Base-by-base conservation (phyloP, 2,329 filamentous ascomycete genomes). In the Lomentospora prolificans region DNA sequence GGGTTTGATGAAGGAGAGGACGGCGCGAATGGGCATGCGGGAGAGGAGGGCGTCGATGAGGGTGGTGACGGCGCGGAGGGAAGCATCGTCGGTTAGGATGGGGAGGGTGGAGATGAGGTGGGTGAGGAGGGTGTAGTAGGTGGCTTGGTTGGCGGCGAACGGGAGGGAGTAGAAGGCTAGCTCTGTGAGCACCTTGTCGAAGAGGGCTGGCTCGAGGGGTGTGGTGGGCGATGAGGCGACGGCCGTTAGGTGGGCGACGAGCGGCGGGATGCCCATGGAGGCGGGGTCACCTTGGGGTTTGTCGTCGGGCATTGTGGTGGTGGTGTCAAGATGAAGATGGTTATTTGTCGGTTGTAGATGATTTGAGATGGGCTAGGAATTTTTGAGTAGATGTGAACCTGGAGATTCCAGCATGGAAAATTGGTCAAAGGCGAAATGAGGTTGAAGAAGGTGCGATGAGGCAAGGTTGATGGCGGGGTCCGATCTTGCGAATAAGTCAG, bases 241-340 rank as follows among this genome's bases (percentile, higher is more conserved):
- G 48, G 48, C 19, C 9, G 6, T 17, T 31, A 56, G 48, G 25
- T 56, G 55, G 1, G 10, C 41, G 28, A 55, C 44, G 44, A 55
- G 53, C 14, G 53, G 53, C 25, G 53, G 53, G 44, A 55, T 55
- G 44, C 53, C 53, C 44, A 55, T 14, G 10, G 27, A 25, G 53
- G 53, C 44, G 12, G 53, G 44, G 53, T 55, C 53, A 22, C 53
- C 53, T 24, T 22, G n/a, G 19, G 53, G 53, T 39, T 33, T 50
- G 5, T 46, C 28, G 28, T 55, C 30, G 2, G 39, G 33, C 30
- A 48, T 48, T 8, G 28, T 39, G 51, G 24, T 24, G 19, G 24
- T 31, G 25, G 48, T 14, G 48, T 17, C n/a, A 46, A n/a, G n/a
- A n/a, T n/a, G n/a, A n/a, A 4, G 25, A n/a, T 30, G 22, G 1